Percentiles rank a stretch among this genome's conserved stretches.
These are phyloP conservation scores for Talaromyces verruculosus DNA, from an alignment of 2,329 filamentous ascomycete genomes.

Conservation along the genomic window DNA sequence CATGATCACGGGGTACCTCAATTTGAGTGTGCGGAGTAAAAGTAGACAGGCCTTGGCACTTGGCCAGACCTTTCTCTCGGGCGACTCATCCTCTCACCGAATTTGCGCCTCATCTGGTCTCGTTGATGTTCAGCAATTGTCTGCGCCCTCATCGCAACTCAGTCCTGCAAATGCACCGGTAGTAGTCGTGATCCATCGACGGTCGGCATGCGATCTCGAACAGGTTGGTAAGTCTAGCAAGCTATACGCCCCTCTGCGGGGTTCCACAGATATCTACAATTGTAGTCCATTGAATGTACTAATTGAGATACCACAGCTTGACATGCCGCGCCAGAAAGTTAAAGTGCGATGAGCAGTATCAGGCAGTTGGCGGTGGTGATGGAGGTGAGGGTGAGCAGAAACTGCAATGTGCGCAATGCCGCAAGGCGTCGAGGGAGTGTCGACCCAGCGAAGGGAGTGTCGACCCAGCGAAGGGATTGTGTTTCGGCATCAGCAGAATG, in stretches of 20 bases:
- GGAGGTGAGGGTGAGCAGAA: conserved; percentile 41
- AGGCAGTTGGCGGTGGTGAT: conserved; percentile 49
- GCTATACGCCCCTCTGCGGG: conserved; percentile 4
- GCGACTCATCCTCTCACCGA: neutral
- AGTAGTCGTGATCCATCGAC: conserved; percentile 7
- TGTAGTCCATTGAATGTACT: neutral
- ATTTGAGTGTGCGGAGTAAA: conserved; percentile 11
- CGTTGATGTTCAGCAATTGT: neutral
- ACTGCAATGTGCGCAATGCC: conserved; percentile 61
- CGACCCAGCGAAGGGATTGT: conserved; percentile 62
- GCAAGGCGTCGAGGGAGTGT: conserved; percentile 61
- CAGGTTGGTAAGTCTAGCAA: conserved; percentile 40
- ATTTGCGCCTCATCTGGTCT: neutral
- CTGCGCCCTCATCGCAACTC: neutral
- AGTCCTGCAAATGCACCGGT: conserved; percentile 14
- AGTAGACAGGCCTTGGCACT: conserved; percentile 4
- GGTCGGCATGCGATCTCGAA: conserved; percentile 45
- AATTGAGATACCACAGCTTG: conserved; percentile 36
- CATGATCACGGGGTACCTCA: conserved; percentile 10
- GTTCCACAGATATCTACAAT: neutral
- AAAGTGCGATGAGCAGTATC: conserved; percentile 59
- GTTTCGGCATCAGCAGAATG: conserved; percentile 69
- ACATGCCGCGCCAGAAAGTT: conserved; percentile 63
- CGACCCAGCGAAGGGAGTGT: conserved; percentile 62
- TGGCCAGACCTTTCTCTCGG: neutral